These are phyloP conservation scores for Cucurbita pepo DNA, from an alignment of 306 rosid genomes.

Conservation along the genomic window DNA sequence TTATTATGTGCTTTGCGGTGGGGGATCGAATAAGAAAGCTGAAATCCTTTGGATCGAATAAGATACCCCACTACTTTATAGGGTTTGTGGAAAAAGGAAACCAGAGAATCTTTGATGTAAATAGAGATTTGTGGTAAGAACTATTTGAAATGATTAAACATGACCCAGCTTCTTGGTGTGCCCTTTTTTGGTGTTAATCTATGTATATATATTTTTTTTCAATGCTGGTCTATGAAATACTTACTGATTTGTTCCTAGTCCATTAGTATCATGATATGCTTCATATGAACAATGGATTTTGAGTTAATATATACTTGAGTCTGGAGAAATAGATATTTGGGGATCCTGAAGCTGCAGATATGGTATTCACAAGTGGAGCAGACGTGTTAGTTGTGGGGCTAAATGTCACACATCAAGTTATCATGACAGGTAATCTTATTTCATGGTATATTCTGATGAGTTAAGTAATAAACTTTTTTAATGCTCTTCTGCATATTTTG, in stretches of 20 bases:
- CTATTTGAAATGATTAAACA: not conserved
- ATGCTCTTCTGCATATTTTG: too few species aligned
- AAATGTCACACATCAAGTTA: slow-evolving; percentile 85
- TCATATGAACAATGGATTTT: not conserved
- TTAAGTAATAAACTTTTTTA: too few species aligned
- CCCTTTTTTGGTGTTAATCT: not conserved
- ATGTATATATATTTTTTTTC: too few species aligned
- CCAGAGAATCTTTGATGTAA: not conserved
- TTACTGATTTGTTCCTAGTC: too few species aligned
- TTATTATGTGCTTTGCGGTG: not conserved
- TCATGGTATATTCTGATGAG: too few species aligned
- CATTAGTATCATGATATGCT: too few species aligned
- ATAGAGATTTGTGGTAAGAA: not conserved
- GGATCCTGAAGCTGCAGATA: slow-evolving; percentile 94
- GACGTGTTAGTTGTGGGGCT: slow-evolving; percentile 65
- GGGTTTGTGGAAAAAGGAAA: not conserved
- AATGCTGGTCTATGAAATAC: too few species aligned
- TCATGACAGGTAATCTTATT: slow-evolving; percentile 40
- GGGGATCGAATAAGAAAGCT: not conserved
- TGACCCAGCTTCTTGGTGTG: not conserved
- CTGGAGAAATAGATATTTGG: slow-evolving; percentile 49
- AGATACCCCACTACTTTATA: too few species aligned
- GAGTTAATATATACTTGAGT: not conserved
- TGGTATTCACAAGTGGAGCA: slow-evolving; percentile 76
- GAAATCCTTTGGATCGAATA: not conserved